Evolutionary conservation across 805 yeast genomes (phyloP).

Genomic region (Pichia kluyveri): DNA sequence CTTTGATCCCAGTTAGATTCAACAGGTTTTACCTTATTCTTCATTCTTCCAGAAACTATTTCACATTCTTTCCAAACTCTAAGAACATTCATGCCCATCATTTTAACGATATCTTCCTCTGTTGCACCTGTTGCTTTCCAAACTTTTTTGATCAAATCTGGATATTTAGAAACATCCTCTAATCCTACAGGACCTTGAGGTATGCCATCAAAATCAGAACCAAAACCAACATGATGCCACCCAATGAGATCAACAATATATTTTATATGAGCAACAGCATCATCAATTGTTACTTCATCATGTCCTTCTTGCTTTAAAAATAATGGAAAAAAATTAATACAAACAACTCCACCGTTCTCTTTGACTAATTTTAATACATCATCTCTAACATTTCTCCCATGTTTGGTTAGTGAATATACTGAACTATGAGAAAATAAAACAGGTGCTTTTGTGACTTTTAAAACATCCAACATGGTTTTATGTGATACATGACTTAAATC

Average conservation of each 20-base stretch:
- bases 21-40: slow-evolving; percentile 15
- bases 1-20: slow-evolving; percentile 36
- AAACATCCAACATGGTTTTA: slow-evolving; percentile 39
- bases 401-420: slow-evolving; percentile 30
- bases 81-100: slow-evolving; percentile 38
- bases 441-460: slow-evolving; percentile 35
- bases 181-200: slow-evolving; percentile 37
- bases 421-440: slow-evolving; percentile 44
- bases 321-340: slow-evolving; percentile 37
- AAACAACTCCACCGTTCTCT: slow-evolving; percentile 39
- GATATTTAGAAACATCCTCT: slow-evolving; percentile 50
- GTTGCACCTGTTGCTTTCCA: slow-evolving; percentile 29
- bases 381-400: slow-evolving; percentile 41
- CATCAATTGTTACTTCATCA: slow-evolving; percentile 37
- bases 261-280: slow-evolving; percentile 38
- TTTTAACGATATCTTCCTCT: slow-evolving; percentile 33
- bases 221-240: slow-evolving; percentile 47
- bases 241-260: slow-evolving; percentile 38
- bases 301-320: slow-evolving; percentile 25
- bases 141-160: slow-evolving; percentile 32
- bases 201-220: slow-evolving; percentile 47
- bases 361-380: slow-evolving; percentile 33
- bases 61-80: slow-evolving; percentile 41
- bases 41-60: slow-evolving; percentile 18
- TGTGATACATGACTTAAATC: slow-evolving; percentile 46